Percentiles rank a stretch among this genome's conserved stretches.
Conservation (phyloP, 495 filamentous ascomycete species). For the Bombardia bombarda region DNA sequence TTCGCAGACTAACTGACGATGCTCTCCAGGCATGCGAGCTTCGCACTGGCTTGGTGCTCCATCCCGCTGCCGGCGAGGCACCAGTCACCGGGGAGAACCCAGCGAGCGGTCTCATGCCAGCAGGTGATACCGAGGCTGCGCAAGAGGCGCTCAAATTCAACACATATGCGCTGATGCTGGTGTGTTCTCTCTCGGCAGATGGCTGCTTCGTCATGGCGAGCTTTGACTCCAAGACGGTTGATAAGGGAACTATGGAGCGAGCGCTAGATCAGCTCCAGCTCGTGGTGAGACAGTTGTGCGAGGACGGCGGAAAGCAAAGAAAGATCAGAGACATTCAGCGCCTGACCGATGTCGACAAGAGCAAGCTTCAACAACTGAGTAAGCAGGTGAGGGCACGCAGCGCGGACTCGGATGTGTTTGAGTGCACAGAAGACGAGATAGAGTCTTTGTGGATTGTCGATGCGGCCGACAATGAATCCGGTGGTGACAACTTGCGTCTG, state of each 20-base stretch:
- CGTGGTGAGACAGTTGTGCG: slow-evolving; percentile 24
- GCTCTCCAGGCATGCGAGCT: slow-evolving; percentile 58
- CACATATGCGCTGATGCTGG: slow-evolving; percentile 58
- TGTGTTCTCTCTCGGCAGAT: slow-evolving; percentile 46
- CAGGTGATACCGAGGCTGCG: slow-evolving; percentile 44
- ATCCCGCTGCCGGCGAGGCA: slow-evolving; percentile 27
- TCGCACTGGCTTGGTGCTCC: slow-evolving; percentile 36
- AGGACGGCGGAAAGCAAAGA: slow-evolving; percentile 11
- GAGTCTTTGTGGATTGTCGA: slow-evolving; percentile 32
- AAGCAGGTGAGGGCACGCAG: slow-evolving; percentile 1
- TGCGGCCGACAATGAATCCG: slow-evolving; percentile 22
- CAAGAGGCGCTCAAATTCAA: slow-evolving; percentile 61
- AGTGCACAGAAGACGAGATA: slow-evolving; percentile 6
- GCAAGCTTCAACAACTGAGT: slow-evolving; percentile 8
- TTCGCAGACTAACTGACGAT: slow-evolving; percentile 52
- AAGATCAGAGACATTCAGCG: slow-evolving; percentile 21
- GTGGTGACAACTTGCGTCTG: too few species aligned
- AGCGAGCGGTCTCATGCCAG: slow-evolving; percentile 42
- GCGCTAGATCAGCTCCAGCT: slow-evolving; percentile 22
- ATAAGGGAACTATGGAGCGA: slow-evolving; percentile 22
- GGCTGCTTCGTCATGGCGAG: slow-evolving; percentile 55
- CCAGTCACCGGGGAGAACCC: slow-evolving; percentile 29
- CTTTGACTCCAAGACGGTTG: slow-evolving; percentile 46
- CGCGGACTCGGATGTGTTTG: neutral
- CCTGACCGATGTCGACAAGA: slow-evolving; percentile 14